These are phyloP conservation scores for Mycosphaerella sp. DNA, from an alignment of 2,329 filamentous ascomycete species.

Conservation along the genomic window DNA sequence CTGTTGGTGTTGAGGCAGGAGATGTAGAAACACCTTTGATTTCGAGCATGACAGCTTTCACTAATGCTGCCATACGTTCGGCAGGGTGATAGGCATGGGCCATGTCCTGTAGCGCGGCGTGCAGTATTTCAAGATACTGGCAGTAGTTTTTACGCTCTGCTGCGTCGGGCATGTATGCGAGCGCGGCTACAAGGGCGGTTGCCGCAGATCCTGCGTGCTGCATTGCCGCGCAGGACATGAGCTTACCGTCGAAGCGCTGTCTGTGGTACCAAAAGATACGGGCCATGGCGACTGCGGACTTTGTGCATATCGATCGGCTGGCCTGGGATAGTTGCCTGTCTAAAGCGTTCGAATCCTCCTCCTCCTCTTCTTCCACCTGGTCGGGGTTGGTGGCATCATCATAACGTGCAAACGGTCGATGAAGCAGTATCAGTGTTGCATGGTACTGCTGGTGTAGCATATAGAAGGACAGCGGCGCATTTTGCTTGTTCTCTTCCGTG, in stretches of 20 bases:
- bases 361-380: slow-evolving; percentile 8
- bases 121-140: slow-evolving; percentile 25
- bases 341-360: slow-evolving; percentile 22
- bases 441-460: slow-evolving; percentile 27
- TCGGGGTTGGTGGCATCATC: slow-evolving; percentile 16
- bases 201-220: slow-evolving; percentile 26
- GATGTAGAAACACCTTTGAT: slow-evolving; percentile 24
- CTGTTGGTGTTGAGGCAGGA: slow-evolving; percentile 11
- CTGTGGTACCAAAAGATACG: slow-evolving; percentile 26
- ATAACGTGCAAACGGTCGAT: slow-evolving; percentile 25
- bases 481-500: slow-evolving; percentile 22
- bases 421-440: slow-evolving; percentile 23
- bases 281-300: slow-evolving; percentile 23
- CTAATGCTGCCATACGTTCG: slow-evolving; percentile 22
- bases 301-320: slow-evolving; percentile 25
- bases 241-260: slow-evolving; percentile 24
- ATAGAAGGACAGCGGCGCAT: slow-evolving; percentile 24
- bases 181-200: slow-evolving; percentile 24
- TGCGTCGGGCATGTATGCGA: slow-evolving; percentile 23
- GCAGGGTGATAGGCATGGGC: slow-evolving; percentile 23
- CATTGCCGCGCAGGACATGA: slow-evolving; percentile 25
- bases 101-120: slow-evolving; percentile 24
- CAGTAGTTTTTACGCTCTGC: slow-evolving; percentile 24
- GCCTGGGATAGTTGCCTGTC: slow-evolving; percentile 25
- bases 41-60: slow-evolving; percentile 24